Evolutionary conservation across 345 rosid genomes (phyloP), one percentile per base, ranked within the genome.

Genomic region (Salix purpurea): DNA sequence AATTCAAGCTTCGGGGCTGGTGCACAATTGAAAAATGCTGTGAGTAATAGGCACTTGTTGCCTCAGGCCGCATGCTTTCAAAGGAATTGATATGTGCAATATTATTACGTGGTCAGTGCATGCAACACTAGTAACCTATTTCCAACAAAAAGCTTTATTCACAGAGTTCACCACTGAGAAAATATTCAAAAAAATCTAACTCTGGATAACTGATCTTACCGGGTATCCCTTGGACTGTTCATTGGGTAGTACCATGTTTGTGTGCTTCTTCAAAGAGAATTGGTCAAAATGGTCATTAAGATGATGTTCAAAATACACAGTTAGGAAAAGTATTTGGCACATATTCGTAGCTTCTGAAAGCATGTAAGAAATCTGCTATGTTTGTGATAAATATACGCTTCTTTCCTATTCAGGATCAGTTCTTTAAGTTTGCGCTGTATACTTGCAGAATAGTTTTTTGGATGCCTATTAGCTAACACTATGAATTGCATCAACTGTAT

Each of bases 1-100:
- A 88, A 86, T 81, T 83, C 94, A 80, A 91, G 97, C 85, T 93
- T 95, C 77, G 92, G 97, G 37, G 94, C 97, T 5, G 99, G 97
- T 7, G 96, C 88, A 64, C 97, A 91, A 81, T 88, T 95, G 4
- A 95, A 95, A 86, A 93, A 93, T 78, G 93, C 94, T 30, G 99
- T 95, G 87, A 90, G 90, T 84, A 60, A 65, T 65, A 30, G 64
- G 67, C 65, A 64, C 74, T 21, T 30, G 30, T 30, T 36, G 44
- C n/a, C 61, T 50, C 60, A 39, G 67, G 40, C 34, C 39, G 1
- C 40, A 10, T 28, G 61, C 72, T 73, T 40, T 73, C 28, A 19
- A 14, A n/a, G 40, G 26, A 34, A n/a, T 64, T 16, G 62, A 4
- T 74, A 65, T 46, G 36, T 10, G 64, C 64, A 24, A 58, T 58